phyloP scores from a whole-genome alignment of 2,329 filamentous ascomycete genomes.

The Alternaria triticimaculans region DNA sequence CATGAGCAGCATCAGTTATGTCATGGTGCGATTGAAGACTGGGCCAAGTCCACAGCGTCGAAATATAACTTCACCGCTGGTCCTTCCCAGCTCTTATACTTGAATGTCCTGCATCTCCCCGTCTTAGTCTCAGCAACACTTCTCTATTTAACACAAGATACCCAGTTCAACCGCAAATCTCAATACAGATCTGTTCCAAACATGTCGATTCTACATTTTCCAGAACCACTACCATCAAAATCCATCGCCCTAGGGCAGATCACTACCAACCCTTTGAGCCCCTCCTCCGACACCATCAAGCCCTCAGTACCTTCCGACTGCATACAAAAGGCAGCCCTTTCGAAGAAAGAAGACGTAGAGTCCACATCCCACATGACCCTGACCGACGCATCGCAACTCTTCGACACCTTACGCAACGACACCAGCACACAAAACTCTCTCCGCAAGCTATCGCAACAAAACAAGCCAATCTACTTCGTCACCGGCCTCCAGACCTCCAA shows the following conservation, averaged over 20 bases:
- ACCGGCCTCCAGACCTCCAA: slow-evolving; percentile 54
- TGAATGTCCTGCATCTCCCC: not conserved
- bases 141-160: not conserved
- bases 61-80: slow-evolving; percentile 5
- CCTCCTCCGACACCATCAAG: slow-evolving; percentile 21
- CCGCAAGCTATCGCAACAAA: slow-evolving; percentile 47
- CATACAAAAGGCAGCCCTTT: slow-evolving; percentile 12
- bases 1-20: not conserved
- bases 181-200: not conserved
- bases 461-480: slow-evolving; percentile 54
- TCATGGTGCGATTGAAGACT: not conserved
- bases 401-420: slow-evolving; percentile 32
- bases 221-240: slow-evolving; percentile 28
- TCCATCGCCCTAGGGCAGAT: slow-evolving; percentile 38
- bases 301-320: slow-evolving; percentile 12
- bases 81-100: not conserved
- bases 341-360: slow-evolving; percentile 29
- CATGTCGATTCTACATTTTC: slow-evolving; percentile 34
- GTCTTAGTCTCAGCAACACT: not conserved
- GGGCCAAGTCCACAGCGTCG: slow-evolving; percentile 3
- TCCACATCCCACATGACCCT: slow-evolving; percentile 23
- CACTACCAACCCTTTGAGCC: slow-evolving; percentile 30
- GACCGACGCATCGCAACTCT: slow-evolving; percentile 22
- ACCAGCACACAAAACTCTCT: slow-evolving; percentile 28
- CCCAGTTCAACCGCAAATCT: too few relatives aligned